Evolutionary conservation across 768 basidiomycete species (phyloP).

Genomic region (Rhizopogon rudus): DNA sequence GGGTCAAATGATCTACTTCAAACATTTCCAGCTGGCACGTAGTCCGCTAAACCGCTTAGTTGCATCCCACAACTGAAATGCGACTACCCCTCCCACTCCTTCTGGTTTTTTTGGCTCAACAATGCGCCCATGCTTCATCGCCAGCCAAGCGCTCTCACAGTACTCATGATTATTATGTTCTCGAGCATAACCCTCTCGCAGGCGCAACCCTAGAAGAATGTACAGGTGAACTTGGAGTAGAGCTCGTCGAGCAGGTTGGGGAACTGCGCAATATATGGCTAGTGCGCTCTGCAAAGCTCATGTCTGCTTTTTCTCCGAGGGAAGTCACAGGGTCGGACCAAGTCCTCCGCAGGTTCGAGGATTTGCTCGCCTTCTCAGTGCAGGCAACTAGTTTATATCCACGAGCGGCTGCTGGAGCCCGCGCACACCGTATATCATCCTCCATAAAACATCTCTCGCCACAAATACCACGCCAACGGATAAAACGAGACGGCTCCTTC

Average conservation of each 20-base stretch:
- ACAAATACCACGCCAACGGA: constrained; percentile 63
- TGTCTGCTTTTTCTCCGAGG: constrained; percentile 19
- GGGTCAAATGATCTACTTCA: not conserved
- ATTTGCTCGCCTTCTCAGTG: constrained; percentile 27
- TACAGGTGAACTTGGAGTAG: constrained; percentile 59
- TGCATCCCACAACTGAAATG: constrained; percentile 4
- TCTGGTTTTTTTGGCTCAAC: constrained; percentile 23
- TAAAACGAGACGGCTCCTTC: constrained; percentile 43
- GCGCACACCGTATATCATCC: constrained; percentile 43
- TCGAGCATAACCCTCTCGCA: constrained; percentile 55
- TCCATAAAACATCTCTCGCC: constrained; percentile 57
- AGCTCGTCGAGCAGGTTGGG: constrained; percentile 86
- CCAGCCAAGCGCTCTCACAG: constrained; percentile 52
- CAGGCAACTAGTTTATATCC: not conserved
- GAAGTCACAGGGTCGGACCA: constrained; percentile 32
- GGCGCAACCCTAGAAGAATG: constrained; percentile 58
- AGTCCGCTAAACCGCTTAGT: not conserved
- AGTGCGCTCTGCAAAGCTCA: constrained; percentile 51
- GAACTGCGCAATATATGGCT: constrained; percentile 83
- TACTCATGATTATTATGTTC: constrained; percentile 78
- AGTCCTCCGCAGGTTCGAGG: constrained; percentile 46
- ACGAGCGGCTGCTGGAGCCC: constrained; percentile 22
- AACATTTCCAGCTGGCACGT: not conserved
- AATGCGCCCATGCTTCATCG: constrained; percentile 25
- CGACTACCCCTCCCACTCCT: constrained; percentile 16